Evolutionary conservation across 768 basidiomycete genomes (phyloP), one percentile per base, ranked within the genome.

Genomic region (Pleurotus citrinopileatus): DNA sequence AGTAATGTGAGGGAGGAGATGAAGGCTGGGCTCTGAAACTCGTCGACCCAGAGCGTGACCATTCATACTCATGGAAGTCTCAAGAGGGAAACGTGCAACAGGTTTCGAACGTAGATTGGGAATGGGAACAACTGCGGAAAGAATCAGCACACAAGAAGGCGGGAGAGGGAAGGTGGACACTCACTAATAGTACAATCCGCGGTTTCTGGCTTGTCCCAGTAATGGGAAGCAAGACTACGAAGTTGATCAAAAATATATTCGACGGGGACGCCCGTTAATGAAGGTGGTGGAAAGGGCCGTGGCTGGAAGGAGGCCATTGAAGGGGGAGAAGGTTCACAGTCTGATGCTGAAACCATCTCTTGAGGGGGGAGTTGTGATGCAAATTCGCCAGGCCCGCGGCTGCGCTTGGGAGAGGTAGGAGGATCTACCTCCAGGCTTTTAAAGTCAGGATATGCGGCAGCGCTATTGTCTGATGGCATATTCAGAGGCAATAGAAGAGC

Each of bases 171-270:
- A 5, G 36, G 32, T 36, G 47, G 29, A 17, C 3, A 26, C 80
- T 28, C 61, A 90, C 90, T 77, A 54, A 91, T 77, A 13, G 89
- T 89, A 67, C 89, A 92, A 67, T 92, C 87, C 7, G 89, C 81
- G 1, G 84, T 87, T 59, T 88, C 85, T 55, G 82, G 78, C 58
- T 82, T 87, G 62, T 84, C 80, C 89, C 89, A 90, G 70, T 85
- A 89, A 43, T 77, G 71, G 19, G 81, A 71, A 12, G 87, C 89
- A 47, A 90, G 72, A 63, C 68, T 72, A 68, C 80, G 86, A 37
- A 91, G 79, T 65, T 86, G 84, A 62, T 81, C 78, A 60, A 86
- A 64, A 62, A 90, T 87, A 61, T 89, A 90, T 63, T 87, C 86
- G 60, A 81, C 72, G 53, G 89, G 89, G 32, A 89, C 84, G 58